Percentiles rank a stretch among this genome's conserved stretches.
Conservation (phyloP, 1,139 yeast species). For the Taphrina wiesneri region DNA sequence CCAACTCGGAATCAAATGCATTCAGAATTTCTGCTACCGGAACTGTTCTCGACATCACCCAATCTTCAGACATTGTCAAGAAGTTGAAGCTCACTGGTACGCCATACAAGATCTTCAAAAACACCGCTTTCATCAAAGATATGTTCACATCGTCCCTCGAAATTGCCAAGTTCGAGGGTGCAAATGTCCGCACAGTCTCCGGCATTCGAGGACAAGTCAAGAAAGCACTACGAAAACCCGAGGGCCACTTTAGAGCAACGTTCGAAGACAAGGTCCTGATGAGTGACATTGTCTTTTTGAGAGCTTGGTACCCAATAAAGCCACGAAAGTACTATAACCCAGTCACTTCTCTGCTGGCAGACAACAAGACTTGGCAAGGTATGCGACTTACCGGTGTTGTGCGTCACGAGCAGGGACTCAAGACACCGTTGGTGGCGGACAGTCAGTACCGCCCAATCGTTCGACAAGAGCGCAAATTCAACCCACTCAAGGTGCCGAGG, state of each 20-base stretch:
- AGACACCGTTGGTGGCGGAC: slow-evolving; percentile 61
- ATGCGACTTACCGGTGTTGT: slow-evolving; percentile 94
- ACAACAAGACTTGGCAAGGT: slow-evolving; percentile 90
- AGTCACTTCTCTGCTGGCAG: slow-evolving; percentile 78
- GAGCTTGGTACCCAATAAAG: slow-evolving; percentile 96
- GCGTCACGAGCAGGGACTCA: slow-evolving; percentile 69
- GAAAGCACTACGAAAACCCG: slow-evolving; percentile 89
- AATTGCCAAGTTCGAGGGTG: slow-evolving; percentile 98
- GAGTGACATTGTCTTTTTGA: slow-evolving; percentile 67
- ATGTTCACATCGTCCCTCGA: slow-evolving; percentile 92
- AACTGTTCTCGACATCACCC: slow-evolving; percentile 86
- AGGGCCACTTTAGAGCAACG: slow-evolving; percentile 97
- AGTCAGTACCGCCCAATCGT: slow-evolving; percentile 77
- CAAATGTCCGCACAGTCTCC: slow-evolving; percentile 90
- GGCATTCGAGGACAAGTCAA: slow-evolving; percentile 98
- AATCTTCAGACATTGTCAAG: slow-evolving; percentile 86
- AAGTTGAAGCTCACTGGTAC: slow-evolving; percentile 92
- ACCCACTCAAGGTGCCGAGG: slow-evolving; percentile 82
- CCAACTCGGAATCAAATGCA: slow-evolving; percentile 71
- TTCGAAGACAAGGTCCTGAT: slow-evolving; percentile 92
- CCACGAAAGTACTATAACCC: slow-evolving; percentile 93
- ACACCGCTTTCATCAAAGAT: slow-evolving; percentile 94
- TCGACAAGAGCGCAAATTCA: slow-evolving; percentile 82
- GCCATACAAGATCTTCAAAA: slow-evolving; percentile 89
- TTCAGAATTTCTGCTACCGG: slow-evolving; percentile 99